Base-by-base conservation (phyloP, 2,329 filamentous ascomycete species). In the Sporothrix dimorphospora region DNA sequence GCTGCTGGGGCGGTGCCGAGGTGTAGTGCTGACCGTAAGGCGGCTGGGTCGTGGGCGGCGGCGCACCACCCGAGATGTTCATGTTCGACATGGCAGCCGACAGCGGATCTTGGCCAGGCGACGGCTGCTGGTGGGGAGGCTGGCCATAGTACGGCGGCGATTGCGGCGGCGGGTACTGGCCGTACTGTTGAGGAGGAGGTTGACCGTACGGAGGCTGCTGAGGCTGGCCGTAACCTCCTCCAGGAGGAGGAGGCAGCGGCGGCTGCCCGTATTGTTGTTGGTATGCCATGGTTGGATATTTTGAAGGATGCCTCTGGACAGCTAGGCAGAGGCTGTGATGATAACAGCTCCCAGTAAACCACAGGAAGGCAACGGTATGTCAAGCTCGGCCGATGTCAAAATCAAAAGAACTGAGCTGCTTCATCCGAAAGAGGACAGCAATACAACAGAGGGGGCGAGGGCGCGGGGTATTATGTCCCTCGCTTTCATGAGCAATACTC, bases 71-170 rank as follows among this genome's bases (percentile, higher is more conserved):
- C 1, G 72, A 74, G 24, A 74, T 70, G 42, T 24, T 74, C 72
- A 74, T 74, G 68, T 53, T 71, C n/a, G 72, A 74, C 72, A 74
- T 74, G 34, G 72, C 71, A 4, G 72, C 27, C 2, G 72, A 61
- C 49, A 73, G 42, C 16, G 51, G 70, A 14, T 73, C 72, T 12
- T 70, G 72, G 30, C 71, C 57, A 1, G 71, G 38, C 11, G 61
- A 57, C 24, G 55, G 69, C 49, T 65, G 69, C 9, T 59, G 65
- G 9, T 42, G 24, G 11, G 68, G 42, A 6, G 67, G 45, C 42
- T 71, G 69, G 12, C 69, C 69, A 65, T 72, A 68, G 53, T 72
- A 68, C 21, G 63, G 51, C 21, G 47, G 67, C 59, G 45, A 49
- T 21, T 53, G 69, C 9, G 45, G 67, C 16, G 55, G 69, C 2